A percentile compares a stretch with the other conserved stretches of the same genome.
phyloP scores from a whole-genome alignment of 1,284 basidiomycete species.

The Sanghuangporus sanghuang region DNA sequence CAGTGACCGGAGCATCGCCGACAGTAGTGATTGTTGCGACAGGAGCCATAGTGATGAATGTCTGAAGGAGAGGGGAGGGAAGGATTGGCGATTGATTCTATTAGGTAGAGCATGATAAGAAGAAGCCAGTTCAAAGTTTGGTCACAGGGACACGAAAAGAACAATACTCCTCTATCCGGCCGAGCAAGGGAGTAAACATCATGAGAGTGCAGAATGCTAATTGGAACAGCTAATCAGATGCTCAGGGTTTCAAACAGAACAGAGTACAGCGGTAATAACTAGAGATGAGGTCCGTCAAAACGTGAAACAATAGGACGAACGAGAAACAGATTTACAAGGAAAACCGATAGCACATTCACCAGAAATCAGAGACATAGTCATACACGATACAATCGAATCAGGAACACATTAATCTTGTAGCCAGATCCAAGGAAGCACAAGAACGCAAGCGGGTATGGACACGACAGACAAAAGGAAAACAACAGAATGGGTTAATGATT shows the following conservation, averaged over 20 bases:
- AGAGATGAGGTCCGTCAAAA: no score
- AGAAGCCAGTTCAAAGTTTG: not conserved
- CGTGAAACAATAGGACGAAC: no score
- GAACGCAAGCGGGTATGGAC: not conserved
- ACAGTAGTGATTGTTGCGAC: not conserved
- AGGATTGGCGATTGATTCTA: not conserved
- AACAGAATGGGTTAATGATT: not conserved
- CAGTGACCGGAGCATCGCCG: not conserved
- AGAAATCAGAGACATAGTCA: not conserved
- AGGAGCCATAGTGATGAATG: constrained; percentile 2
- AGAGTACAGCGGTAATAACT: no score
- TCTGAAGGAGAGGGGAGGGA: not conserved
- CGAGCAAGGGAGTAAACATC: not conserved
- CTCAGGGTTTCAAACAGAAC: no score
- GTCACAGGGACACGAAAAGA: not conserved
- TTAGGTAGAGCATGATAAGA: not conserved
- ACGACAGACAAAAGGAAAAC: not conserved
- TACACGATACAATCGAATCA: not conserved
- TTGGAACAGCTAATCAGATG: no score
- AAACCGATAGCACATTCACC: not conserved
- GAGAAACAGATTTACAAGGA: not conserved
- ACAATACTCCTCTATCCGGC: not conserved
- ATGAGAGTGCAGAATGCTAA: no score
- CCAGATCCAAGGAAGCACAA: not conserved
- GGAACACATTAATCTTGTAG: not conserved